Conservation (phyloP, 139 green algal genomes). For the Micractinium conductrix region DNA sequence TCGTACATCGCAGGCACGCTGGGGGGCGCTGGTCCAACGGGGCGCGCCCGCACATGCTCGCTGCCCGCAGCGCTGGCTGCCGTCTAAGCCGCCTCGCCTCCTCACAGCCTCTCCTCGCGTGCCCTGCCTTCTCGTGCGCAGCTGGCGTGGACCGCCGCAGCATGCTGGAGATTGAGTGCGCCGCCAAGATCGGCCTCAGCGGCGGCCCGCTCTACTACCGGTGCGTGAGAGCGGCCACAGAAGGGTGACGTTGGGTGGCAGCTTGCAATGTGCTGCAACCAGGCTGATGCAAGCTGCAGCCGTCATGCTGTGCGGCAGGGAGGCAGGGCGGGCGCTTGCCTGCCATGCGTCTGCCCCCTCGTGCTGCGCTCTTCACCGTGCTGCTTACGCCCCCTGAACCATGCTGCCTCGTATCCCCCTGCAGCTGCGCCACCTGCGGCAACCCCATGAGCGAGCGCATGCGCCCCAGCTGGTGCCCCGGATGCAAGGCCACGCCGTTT, state of each 20-base stretch:
- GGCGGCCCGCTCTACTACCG: conserved; percentile 43
- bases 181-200: conserved; percentile 40
- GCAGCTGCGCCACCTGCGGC: conserved; percentile 36
- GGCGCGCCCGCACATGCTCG: background rate
- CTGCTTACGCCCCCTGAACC: no score
- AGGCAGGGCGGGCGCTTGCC: no score
- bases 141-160: conserved; percentile 36
- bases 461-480: conserved; percentile 38
- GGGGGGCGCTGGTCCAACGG: no score
- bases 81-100: background rate
- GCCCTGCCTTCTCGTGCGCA: background rate
- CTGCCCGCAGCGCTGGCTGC: background rate
- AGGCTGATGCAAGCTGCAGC: no score
- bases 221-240: background rate
- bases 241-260: no score
- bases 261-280: no score
- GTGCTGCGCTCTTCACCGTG: no score
- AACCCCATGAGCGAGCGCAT: conserved; percentile 40
- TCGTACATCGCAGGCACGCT: conserved; percentile 31
- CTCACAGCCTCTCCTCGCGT: background rate
- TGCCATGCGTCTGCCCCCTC: no score
- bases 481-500: conserved; percentile 47
- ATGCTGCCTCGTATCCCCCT: no score
- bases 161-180: conserved; percentile 38
- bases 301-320: no score